A percentile compares a stretch with the other conserved stretches of the same genome.
phyloP scores from a whole-genome alignment of 768 basidiomycete species.

The Boletus edulis region DNA sequence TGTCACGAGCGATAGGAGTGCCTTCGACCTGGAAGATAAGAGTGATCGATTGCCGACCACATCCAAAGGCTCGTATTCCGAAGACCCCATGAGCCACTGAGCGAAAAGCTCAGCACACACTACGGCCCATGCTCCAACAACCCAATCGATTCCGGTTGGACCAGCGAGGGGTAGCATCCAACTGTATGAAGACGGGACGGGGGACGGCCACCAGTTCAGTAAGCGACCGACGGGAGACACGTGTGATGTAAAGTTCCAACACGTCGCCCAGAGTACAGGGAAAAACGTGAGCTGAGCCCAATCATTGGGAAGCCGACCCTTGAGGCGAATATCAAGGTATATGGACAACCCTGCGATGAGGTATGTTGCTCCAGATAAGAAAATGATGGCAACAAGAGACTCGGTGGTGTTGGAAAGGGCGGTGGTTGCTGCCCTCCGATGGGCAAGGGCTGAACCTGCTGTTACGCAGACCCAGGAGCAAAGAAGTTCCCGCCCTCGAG shows the following conservation, averaged over 20 bases:
- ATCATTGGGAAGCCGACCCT: constrained; percentile 23
- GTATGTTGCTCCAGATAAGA: constrained; percentile 45
- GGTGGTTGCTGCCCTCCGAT: constrained; percentile 41
- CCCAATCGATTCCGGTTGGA: constrained; percentile 65
- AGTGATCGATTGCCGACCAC: neutral
- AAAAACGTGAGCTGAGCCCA: constrained; percentile 57
- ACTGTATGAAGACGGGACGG: constrained; percentile 52
- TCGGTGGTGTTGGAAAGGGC: constrained; percentile 53
- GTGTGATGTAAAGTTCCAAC: constrained; percentile 54
- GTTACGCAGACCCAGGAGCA: constrained; percentile 40
- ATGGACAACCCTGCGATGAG: constrained; percentile 39
- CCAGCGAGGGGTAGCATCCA: constrained; percentile 66
- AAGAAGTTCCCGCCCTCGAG: constrained; percentile 26
- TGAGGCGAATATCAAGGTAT: constrained; percentile 38
- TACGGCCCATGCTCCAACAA: constrained; percentile 73
- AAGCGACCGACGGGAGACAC: constrained; percentile 70
- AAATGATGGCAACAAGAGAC: constrained; percentile 47
- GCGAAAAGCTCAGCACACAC: constrained; percentile 54
- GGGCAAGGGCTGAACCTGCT: constrained; percentile 40
- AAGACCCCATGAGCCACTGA: constrained; percentile 53
- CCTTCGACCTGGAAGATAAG: constrained; percentile 23
- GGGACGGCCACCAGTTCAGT: constrained; percentile 59
- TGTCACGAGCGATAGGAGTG: constrained; percentile 36
- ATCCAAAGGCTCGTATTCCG: constrained; percentile 15
- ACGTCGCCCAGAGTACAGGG: constrained; percentile 65